phyloP scores from a whole-genome alignment of 2,329 filamentous ascomycete genomes.

The Aspergillus terreus region DNA sequence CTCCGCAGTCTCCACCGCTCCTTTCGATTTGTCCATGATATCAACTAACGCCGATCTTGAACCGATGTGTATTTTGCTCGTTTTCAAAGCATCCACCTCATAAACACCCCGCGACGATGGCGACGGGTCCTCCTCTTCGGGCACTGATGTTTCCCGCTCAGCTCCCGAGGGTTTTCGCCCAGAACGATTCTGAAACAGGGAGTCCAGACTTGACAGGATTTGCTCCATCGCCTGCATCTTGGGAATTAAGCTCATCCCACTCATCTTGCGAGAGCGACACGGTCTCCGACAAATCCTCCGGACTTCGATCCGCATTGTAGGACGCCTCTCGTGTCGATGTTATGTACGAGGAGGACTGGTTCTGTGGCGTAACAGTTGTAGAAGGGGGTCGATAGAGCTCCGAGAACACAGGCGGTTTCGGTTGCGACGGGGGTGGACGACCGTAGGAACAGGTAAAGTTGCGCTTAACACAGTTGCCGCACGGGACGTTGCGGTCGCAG shows the following conservation, averaged over 20 bases:
- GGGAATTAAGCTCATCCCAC: constrained; percentile 33
- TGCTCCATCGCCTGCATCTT: constrained; percentile 35
- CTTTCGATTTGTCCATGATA: constrained; percentile 48
- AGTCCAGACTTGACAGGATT: constrained; percentile 29
- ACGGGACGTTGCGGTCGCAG: constrained; percentile 40
- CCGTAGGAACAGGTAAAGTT: constrained; percentile 38
- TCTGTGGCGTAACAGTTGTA: constrained; percentile 14
- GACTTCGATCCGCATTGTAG: constrained; percentile 16
- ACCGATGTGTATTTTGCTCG: constrained; percentile 56
- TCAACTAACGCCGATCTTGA: constrained; percentile 56
- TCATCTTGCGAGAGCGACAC: constrained; percentile 30
- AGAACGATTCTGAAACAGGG: constrained; percentile 27
- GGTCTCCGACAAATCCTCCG: constrained; percentile 22
- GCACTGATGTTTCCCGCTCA: constrained; percentile 3
- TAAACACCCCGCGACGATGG: constrained; percentile 25
- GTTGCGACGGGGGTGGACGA: constrained; percentile 20
- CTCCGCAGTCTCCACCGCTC: constrained; percentile 37
- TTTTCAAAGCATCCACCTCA: constrained; percentile 33
- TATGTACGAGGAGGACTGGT: constrained; percentile 10
- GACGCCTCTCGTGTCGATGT: constrained; percentile 14
- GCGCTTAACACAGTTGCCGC: constrained; percentile 40
- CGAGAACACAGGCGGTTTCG: constrained; percentile 10
- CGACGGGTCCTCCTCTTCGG: constrained; percentile 14
- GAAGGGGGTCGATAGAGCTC: constrained; percentile 13
- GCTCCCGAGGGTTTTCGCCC: constrained; percentile 16